Evolutionary conservation across 176 grass and related monocot species (phyloP), one percentile per base, ranked within the genome.

Genomic region (Oryza meyeriana): DNA sequence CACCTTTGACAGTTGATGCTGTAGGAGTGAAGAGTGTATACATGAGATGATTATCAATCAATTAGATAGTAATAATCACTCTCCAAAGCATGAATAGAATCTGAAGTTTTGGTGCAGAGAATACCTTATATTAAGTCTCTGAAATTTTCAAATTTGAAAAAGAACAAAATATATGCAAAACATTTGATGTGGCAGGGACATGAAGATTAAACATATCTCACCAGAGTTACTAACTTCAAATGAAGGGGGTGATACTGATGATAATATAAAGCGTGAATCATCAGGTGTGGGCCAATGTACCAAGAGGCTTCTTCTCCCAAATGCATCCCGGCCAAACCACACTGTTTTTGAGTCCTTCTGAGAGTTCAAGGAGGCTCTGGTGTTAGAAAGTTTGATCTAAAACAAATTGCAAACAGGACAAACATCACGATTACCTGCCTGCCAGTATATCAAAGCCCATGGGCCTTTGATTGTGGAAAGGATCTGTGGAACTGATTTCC

Each of bases 381-480:
- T 76, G 69, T 79, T 45, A 85, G 67, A 76, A 84, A 84, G 33
- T 25, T 57, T 12, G 40, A 79, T 68, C 32, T 45, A 42, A 8
- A 79, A 57, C 12, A 69, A 63, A 63, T 1, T n/a, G 29, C 30
- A 83, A 82, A 65, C 27, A 33, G 52, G 10, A 24, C 22, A 64
- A 58, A 36, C 47, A 57, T 68, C 12, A 30, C 39, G 70, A 77
- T 31, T 90, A 95, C 93, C 85, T 88, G 89, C 95, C 92, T 98
- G 88, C 92, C 90, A 95, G 65, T 93, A 98, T 84, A 95, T 87
- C 71, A 98, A 95, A 79, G 92, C 90, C 92, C 95, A 98, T 42
- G 95, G 92, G 0, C 95, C 95, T 81, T 81, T 83, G 45, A 98
- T 93, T 28, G 67, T 91, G 66, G 95, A 98, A 77, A 98, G 81